Percentiles rank a stretch among this genome's conserved stretches.
These are phyloP conservation scores for Tritrichomonas musculus DNA, from an alignment of 208 protist genomes.

Conservation along the genomic window DNA sequence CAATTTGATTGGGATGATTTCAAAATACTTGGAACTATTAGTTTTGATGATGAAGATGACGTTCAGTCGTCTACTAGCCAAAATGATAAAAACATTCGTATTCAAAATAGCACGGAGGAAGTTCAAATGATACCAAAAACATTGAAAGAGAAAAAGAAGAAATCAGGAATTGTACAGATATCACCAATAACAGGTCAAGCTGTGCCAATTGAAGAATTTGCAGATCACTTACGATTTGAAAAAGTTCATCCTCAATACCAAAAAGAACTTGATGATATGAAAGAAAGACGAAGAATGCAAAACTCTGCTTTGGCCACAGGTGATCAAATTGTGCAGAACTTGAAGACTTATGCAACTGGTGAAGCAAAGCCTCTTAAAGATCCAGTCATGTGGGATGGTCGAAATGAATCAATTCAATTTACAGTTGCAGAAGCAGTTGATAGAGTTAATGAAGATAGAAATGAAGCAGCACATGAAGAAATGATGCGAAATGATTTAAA, in stretches of 20 bases:
- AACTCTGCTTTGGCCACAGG: not conserved
- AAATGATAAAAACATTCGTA: too few species aligned
- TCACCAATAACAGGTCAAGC: not conserved
- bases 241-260: not conserved
- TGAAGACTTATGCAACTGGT: not conserved
- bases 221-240: not conserved
- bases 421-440: not conserved
- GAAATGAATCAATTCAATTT: not conserved
- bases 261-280: not conserved
- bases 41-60: not conserved
- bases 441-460: not conserved
- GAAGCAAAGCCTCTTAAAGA: not conserved
- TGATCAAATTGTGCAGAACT: not conserved
- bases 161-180: not conserved
- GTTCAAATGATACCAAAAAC: not conserved
- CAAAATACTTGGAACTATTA: not conserved
- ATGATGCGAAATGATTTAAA: not conserved
- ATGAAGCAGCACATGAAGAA: not conserved
- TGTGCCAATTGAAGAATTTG: slow-evolving; percentile 13
- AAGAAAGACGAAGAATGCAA: not conserved
- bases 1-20: not conserved
- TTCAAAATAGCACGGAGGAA: too few species aligned
- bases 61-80: too few species aligned
- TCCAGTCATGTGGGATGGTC: not conserved
- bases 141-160: not conserved